Evolutionary conservation across 768 basidiomycete genomes (phyloP), one percentile per base, ranked within the genome.

Genomic region (Mycena floridula): DNA sequence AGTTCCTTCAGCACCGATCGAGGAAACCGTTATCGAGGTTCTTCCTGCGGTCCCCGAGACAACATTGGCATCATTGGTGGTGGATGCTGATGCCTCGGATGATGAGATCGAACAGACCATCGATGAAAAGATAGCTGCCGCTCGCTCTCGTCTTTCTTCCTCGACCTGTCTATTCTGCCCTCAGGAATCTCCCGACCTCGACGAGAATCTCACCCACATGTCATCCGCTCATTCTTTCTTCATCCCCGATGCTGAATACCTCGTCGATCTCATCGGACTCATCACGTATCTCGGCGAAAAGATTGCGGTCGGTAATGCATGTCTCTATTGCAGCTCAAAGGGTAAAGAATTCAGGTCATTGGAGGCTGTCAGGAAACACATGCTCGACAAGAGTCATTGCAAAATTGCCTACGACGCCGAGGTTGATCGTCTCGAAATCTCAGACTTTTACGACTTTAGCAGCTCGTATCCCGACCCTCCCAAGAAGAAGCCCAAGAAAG

Each of bases 341-440:
- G 79, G 90, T 35, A 69, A 81, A 48, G 92, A 91, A 55, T 92
- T 92, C 63, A 77, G 82, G 46, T 84, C 80, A 13, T 58, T 94
- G 43, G 85, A 91, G 3, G 95, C 94, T 0, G 93, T 90, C 4
- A 73, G 93, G 53, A 89, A 89, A 57, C 96, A 99, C 60, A 99
- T 99, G 96, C 49, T 79, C 30, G 94, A 94, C 71, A 98, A 98
- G 67, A 76, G 79, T 46, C 96, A 99, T 58, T 97, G 94, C 75
- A 97, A 96, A 66, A 81, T 99, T 51, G 86, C 89, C 0, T 98
- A 95, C 62, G 89, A 92, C 47, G 65, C 76, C 1, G 82, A 89
- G 54, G 58, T 68, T 28, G 91, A 97, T 57, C 77, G 82, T 32
- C 77, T 94, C 42, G 94, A 95, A 53, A 52, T 95, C 5, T 89